These are phyloP conservation scores for Licmophora abbreviata DNA, from an alignment of 108 stramenopile genomes.

Conservation along the genomic window DNA sequence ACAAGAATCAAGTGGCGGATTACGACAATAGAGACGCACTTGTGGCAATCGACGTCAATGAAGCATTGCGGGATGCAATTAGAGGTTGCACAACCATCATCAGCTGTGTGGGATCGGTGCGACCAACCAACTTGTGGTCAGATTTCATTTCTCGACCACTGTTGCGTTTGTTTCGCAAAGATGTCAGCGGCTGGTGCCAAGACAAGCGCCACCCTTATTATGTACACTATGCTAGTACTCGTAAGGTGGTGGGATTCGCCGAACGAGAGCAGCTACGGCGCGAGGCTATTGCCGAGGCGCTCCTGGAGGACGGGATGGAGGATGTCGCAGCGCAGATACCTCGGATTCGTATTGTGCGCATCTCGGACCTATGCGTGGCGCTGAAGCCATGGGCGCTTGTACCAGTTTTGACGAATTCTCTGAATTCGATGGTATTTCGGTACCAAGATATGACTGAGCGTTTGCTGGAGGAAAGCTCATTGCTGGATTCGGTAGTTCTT, in stretches of 20 bases:
- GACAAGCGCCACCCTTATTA: constrained; percentile 64
- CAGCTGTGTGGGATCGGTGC: constrained; percentile 48
- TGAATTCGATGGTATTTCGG: constrained; percentile 45
- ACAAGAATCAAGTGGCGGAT: constrained; percentile 20
- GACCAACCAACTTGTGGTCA: constrained; percentile 53
- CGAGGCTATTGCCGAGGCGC: constrained; percentile 22
- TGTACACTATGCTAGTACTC: constrained; percentile 45
- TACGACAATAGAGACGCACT: constrained; percentile 31
- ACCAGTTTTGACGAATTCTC: constrained; percentile 41
- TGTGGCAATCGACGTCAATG: constrained; percentile 26
- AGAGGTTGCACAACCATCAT: constrained; percentile 48
- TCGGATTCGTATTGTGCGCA: constrained; percentile 61
- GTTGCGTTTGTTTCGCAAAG: constrained; percentile 30
- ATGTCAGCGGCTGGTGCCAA: constrained; percentile 55
- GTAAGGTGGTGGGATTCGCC: constrained; percentile 48
- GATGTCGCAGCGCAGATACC: constrained; percentile 10
- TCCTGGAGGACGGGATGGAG: constrained; percentile 14
- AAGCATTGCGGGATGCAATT: constrained; percentile 45
- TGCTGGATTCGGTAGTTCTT: constrained; percentile 57
- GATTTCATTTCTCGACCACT: constrained; percentile 48
- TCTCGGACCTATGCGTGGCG: constrained; percentile 42
- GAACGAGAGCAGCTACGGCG: constrained; percentile 55
- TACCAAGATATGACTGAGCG: constrained; percentile 63
- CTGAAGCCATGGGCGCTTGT: constrained; percentile 44
- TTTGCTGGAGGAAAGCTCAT: constrained; percentile 29